phyloP scores from a whole-genome alignment of 2,329 filamentous ascomycete genomes.

The Fusarium sambucinum region DNA sequence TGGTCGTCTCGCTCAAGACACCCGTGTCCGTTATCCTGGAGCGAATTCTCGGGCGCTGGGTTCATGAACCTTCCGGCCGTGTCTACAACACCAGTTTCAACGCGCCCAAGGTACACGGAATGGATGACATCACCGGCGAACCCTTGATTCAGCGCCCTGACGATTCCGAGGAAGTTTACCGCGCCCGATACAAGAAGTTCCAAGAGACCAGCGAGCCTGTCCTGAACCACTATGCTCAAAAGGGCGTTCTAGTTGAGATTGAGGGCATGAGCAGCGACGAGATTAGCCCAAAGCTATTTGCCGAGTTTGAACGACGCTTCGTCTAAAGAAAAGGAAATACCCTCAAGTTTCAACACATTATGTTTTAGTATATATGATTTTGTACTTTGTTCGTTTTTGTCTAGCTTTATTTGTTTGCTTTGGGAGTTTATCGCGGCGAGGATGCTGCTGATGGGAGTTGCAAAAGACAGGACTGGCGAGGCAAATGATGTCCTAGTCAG shows the following conservation, averaged over 20 bases:
- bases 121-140: constrained; percentile 93
- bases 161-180: constrained; percentile 89
- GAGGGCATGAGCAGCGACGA: constrained; percentile 92
- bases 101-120: constrained; percentile 80
- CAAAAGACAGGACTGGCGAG: constrained; percentile 28
- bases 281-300: constrained; percentile 89
- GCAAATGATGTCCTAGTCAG: constrained; percentile 13
- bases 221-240: constrained; percentile 87
- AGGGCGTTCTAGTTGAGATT: constrained; percentile 87
- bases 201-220: constrained; percentile 87
- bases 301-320: constrained; percentile 85
- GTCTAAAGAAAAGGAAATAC: constrained; percentile 42
- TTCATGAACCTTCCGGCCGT: constrained; percentile 89
- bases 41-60: constrained; percentile 91
- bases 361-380: constrained; percentile 22
- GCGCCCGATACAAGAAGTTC: constrained; percentile 82
- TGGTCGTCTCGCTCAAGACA: constrained; percentile 88
- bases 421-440: constrained; percentile 44
- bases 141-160: constrained; percentile 83
- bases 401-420: constrained; percentile 16
- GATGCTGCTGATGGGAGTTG: constrained; percentile 43
- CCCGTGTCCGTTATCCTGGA: constrained; percentile 88
- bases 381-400: constrained; percentile 23
- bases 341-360: constrained; percentile 25
- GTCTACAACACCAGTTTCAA: constrained; percentile 98